Conservation (phyloP, 768 basidiomycete species). For the Lactarius hatsudake region DNA sequence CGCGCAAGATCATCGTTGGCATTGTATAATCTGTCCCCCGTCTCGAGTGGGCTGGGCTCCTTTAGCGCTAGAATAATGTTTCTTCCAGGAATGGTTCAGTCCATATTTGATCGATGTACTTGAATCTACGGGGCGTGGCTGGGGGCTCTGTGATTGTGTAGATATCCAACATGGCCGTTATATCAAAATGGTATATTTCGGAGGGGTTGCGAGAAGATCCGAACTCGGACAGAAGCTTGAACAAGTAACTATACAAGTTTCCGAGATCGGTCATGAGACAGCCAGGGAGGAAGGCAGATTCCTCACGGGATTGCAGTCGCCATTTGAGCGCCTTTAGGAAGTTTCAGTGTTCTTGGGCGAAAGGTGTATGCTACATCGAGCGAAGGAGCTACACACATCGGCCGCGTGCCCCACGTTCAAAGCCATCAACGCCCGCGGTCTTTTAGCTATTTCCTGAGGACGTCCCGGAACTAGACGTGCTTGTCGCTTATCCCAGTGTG, state of each 20-base stretch:
- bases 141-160: neutral
- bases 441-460: constrained; percentile 11
- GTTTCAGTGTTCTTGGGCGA: neutral
- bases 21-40: neutral
- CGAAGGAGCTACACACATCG: neutral
- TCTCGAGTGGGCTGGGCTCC: constrained; percentile 4
- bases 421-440: constrained; percentile 4
- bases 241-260: neutral
- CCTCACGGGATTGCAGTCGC: constrained; percentile 9
- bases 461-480: neutral
- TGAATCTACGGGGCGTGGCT: neutral
- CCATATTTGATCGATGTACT: constrained; percentile 6
- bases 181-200: constrained; percentile 6
- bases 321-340: neutral
- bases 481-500: constrained; percentile 2
- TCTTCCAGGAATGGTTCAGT: constrained; percentile 8
- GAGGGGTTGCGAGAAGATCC: neutral
- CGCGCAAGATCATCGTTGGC: neutral
- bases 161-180: constrained; percentile 7
- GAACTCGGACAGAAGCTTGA: neutral
- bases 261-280: constrained; percentile 20
- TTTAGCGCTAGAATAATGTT: constrained; percentile 6
- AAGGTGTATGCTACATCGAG: constrained; percentile 1
- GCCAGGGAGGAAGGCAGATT: constrained; percentile 6
- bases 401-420: constrained; percentile 19